Evolutionary conservation across 495 filamentous ascomycete species (phyloP).

Genomic region (Collariella sp.): DNA sequence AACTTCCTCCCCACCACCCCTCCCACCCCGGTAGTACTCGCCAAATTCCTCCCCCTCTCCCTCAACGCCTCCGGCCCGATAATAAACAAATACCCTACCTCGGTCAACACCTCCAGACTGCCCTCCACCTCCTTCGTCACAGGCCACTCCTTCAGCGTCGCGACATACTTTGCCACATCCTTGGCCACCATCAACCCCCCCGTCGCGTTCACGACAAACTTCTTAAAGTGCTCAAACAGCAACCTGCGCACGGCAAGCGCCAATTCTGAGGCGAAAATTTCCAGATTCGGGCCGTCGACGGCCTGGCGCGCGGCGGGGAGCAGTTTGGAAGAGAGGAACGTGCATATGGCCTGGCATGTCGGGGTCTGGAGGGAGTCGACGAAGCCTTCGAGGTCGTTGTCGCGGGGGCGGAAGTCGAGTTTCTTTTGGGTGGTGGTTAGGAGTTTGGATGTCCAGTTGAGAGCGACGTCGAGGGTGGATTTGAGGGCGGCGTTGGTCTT

Average conservation of each 20-base stretch:
- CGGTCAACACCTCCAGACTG: slow-evolving; percentile 73
- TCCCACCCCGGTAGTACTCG: slow-evolving; percentile 18
- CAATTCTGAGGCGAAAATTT: slow-evolving; percentile 73
- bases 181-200: slow-evolving; percentile 93
- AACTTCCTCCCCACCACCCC: slow-evolving; percentile 34
- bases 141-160: slow-evolving; percentile 71
- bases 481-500: slow-evolving; percentile 84
- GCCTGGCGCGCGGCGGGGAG: slow-evolving; percentile 53
- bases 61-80: slow-evolving; percentile 82
- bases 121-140: slow-evolving; percentile 60
- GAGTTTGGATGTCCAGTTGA: slow-evolving; percentile 68
- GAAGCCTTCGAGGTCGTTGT: slow-evolving; percentile 63
- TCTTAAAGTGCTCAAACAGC: slow-evolving; percentile 87
- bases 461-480: slow-evolving; percentile 70
- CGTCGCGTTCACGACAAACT: slow-evolving; percentile 80
- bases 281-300: slow-evolving; percentile 69
- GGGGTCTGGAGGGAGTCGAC: slow-evolving; percentile 78
- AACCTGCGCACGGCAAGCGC: slow-evolving; percentile 66
- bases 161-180: slow-evolving; percentile 86
- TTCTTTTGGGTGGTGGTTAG: slow-evolving; percentile 80
- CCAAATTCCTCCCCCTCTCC: slow-evolving; percentile 58
- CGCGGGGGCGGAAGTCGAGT: slow-evolving; percentile 83
- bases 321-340: slow-evolving; percentile 58
- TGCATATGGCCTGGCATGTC: slow-evolving; percentile 68
- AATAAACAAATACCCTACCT: slow-evolving; percentile 95